A percentile compares a stretch with the other conserved stretches of the same genome.
phyloP scores from a whole-genome alignment of 441 rosid species.

The Hura crepitans region DNA sequence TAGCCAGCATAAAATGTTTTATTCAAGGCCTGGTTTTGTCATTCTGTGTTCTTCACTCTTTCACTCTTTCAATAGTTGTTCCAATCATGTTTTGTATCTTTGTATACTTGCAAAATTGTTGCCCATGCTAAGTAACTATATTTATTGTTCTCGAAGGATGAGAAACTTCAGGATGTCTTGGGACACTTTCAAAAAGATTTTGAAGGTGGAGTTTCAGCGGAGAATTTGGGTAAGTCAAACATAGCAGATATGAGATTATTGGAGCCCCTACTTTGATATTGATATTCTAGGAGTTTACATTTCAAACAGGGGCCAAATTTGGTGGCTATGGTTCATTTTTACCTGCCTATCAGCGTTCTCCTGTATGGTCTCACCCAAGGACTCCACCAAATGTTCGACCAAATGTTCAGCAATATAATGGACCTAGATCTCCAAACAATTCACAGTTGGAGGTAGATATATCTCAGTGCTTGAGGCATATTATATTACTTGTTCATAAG shows the following conservation, averaged over 20 bases:
- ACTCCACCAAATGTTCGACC: constrained; percentile 53
- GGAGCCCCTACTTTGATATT: constrained; percentile 30
- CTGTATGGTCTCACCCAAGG: constrained; percentile 56
- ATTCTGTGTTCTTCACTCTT: background rate
- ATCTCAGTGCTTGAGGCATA: constrained; percentile 3
- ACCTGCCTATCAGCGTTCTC: constrained; percentile 77
- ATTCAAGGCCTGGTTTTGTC: background rate
- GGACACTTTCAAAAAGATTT: constrained; percentile 76
- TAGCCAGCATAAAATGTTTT: background rate
- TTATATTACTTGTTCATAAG: constrained; percentile 3
- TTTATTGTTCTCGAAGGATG: constrained; percentile 47
- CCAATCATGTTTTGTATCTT: constrained; percentile 4
- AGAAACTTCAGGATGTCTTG: constrained; percentile 57
- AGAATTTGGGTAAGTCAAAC: constrained; percentile 60
- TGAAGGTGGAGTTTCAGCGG: constrained; percentile 57
- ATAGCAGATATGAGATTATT: constrained; percentile 32
- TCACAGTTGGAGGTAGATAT: constrained; percentile 57
- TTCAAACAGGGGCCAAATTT: constrained; percentile 74
- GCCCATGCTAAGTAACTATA: constrained; percentile 13
- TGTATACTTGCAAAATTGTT: constrained; percentile 11
- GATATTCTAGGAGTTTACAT: constrained; percentile 26
- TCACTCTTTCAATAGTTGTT: background rate
- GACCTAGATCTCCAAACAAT: constrained; percentile 59
- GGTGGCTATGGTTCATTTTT: constrained; percentile 99
- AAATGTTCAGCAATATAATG: constrained; percentile 44